Evolutionary conservation across 345 rosid species (phyloP), one percentile per base, ranked within the genome.

Genomic region (Erodium maritimum): DNA sequence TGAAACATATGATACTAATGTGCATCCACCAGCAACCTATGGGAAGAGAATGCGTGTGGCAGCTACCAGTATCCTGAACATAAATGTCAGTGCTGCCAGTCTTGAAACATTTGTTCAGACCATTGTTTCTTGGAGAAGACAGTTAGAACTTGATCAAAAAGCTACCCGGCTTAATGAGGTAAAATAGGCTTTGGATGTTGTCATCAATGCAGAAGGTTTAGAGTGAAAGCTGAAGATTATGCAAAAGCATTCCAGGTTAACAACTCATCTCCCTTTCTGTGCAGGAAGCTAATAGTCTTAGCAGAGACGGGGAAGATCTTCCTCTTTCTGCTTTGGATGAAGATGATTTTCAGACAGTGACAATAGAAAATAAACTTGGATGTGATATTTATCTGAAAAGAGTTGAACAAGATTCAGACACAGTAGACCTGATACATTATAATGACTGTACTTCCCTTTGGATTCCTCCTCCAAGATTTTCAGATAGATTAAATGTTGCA

Each of bases 381-480:
- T 71, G 77, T 77, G 94, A 86, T 73, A 67, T 93, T 66, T 83
- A 75, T 77, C 62, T 93, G 69, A 93, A 87, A 69, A 87, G 76
- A 75, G 70, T 79, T 61, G 95, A 80, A 71, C 87, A 80, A 60
- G 77, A 85, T 70, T 73, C 73, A 23, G 82, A 78, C 58, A 65
- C 63, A 12, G 80, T 82, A 57, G 82, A 79, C 50, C 75, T 78
- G 48, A 80, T 93, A 51, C 77, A 69, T 69, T 77, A 83, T 72
- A 77, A 78, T 61, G 84, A 84, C 59, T 71, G 61, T 50, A 56
- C 76, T 64, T 70, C 84, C 67, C 76, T 89, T 23, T 87, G 99
- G 95, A 77, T 93, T 73, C 99, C 96, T 63, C 96, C 99, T 63
- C 87, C 94, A 42, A 87, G 95, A 72, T 89, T 93, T 69, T 83